Base-by-base conservation (phyloP, 2,329 filamentous ascomycete species). In the Claviceps sorghi region DNA sequence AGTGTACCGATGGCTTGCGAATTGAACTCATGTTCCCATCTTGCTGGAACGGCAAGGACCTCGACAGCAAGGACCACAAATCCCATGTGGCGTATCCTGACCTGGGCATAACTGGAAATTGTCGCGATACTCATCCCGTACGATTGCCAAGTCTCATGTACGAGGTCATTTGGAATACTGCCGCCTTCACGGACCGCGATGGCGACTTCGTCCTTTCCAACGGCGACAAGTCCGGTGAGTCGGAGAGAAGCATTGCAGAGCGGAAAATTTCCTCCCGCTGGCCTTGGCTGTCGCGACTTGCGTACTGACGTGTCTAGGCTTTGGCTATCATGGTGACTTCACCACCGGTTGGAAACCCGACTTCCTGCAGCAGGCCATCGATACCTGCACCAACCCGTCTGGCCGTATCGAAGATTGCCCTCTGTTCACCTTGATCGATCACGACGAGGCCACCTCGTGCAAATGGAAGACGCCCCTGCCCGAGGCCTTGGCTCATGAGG, bases 11-110 rank as follows among this genome's bases (percentile, higher is more conserved):
- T 61, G 91, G 91, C 54, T 64, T 95, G 46, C 84, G 89, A 47
- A 73, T 91, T 45, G 89, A 95, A 68, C 69, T 94, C 54, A 87
- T 88, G 78, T 95, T 95, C 69, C 87, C 88, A 0, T 88, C 84
- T 1, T 95, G 88, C 77, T 94, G 88, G 84, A 86, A 93, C 49
- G 75, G 80, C 59, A 73, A 84, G 59, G 75, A 83, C 56, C 52
- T 71, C 5, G 76, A 78, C 58, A 75, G 74, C 9, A 53, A 62
- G 0, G 73, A 82, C 63, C 79, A 82, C 68, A 73, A 72, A 64
- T 70, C 70, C 57, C 80, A 96, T 64, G 77, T 95, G 56, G 84
- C 84, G 4, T 96, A 89, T 65, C 88, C 88, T 1, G 76, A 79
- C 59, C 72, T 84, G 13, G 83, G 94, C 60, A 86, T 87, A 69